These are phyloP conservation scores for Blastocystis sp. DNA, from an alignment of 352 stramenopile species.

Conservation along the genomic window DNA sequence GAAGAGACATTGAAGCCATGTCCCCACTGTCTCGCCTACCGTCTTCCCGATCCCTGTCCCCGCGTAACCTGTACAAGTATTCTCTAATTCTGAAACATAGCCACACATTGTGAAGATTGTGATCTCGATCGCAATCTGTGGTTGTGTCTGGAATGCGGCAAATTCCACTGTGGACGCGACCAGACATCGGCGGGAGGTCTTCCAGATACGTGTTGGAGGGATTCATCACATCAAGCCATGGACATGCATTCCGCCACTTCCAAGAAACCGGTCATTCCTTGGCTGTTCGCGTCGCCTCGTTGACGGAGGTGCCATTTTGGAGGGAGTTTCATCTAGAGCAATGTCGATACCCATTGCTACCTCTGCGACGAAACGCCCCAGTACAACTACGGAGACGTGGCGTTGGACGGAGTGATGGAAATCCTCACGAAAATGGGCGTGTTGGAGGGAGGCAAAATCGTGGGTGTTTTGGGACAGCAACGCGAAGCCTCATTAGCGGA, in stretches of 20 bases:
- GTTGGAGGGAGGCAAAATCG: slow-evolving; percentile 78
- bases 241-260: slow-evolving; percentile 87
- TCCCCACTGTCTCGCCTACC: neutral
- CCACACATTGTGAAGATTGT: slow-evolving; percentile 79
- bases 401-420: neutral
- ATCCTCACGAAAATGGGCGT: slow-evolving; percentile 8
- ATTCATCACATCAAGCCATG: slow-evolving; percentile 86
- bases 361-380: neutral
- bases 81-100: no score
- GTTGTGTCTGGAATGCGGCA: slow-evolving; percentile 87
- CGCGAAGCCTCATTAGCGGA: slow-evolving; percentile 96
- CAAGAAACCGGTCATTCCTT: slow-evolving; percentile 85
- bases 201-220: slow-evolving; percentile 71
- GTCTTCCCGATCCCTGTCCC: neutral
- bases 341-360: slow-evolving; percentile 10
- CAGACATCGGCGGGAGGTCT: slow-evolving; percentile 67
- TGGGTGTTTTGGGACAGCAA: slow-evolving; percentile 80
- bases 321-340: neutral
- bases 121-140: slow-evolving; percentile 94
- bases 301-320: neutral
- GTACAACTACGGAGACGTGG: slow-evolving; percentile 25
- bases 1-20: slow-evolving; percentile 37
- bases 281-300: slow-evolving; percentile 88
- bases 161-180: slow-evolving; percentile 63
- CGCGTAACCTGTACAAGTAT: no score